Evolutionary conservation across 2,329 filamentous ascomycete genomes (phyloP), one percentile per base, ranked within the genome.

Genomic region (Magnaporthiopsis incrustans): DNA sequence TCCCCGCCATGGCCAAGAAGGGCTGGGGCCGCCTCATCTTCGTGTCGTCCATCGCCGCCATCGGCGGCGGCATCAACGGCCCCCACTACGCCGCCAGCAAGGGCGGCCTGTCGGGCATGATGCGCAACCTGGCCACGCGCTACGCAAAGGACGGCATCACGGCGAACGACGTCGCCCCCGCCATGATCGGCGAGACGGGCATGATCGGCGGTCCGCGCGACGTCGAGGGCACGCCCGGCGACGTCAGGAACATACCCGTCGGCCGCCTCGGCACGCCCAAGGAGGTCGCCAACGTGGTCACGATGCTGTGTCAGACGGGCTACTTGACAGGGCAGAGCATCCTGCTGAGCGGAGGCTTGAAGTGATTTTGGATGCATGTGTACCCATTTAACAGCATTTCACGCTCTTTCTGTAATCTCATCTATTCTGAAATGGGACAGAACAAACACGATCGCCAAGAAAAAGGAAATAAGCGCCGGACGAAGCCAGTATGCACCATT

Each of bases 121-220:
- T 88, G 82, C 84, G 81, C 70, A 89, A 88, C 67, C 76, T 89
- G 35, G 80, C 85, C 0, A 80, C 78, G 0, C 83, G 84, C 59
- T 78, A 88, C 27, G 86, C 84, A 2, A 78, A 81, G 64, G 80
- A 79, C 68, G 85, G 85, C 38, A 86, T 89, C 68, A 86, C 85
- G 18, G 84, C 88, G 64, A 89, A 89, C 65, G 85, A 88, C 67
- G 84, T 89, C n/a, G 84, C 85, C 3, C 86, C 86, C 0, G 86
- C 86, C 3, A 88, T 89, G 85, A 88, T 89, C 67, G 85, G 85
- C 4, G 81, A 83, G 27, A 86, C 83, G 3, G 83, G 83, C 1
- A 84, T 88, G 84, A 85, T 88, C 57, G 83, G 84, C 2, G 79
- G 84, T 66, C 81, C 81, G 57, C 79, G 83, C 66, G 71, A 71